Evolutionary conservation across 768 basidiomycete genomes (phyloP), one percentile per base, ranked within the genome.

Genomic region (Boletus speciosus): DNA sequence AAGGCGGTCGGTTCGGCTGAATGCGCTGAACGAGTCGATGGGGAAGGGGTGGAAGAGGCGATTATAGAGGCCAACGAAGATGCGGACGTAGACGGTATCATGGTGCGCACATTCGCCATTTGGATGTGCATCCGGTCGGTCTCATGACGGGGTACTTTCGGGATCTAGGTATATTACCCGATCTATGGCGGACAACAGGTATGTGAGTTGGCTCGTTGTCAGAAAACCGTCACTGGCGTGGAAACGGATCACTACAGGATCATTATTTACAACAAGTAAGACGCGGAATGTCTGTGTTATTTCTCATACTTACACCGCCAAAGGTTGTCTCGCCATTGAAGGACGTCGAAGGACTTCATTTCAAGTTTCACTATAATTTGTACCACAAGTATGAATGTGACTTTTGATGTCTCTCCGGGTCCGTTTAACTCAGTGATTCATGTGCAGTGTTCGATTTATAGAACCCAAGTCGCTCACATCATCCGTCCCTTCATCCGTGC

Each of bases 31-130:
- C 52, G 52, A 15, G 81, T 76, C 0, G 88, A 90, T 42, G 91
- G 91, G 1, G 92, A 94, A 31, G 94, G 91, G 11, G 93, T 94
- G 8, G 97, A 99, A 70, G 91, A 96, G 69, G 95, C 90, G 8
- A 96, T 98, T 61, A 86, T 98, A 32, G 90, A 93, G 64, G 93
- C 95, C 8, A 99, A 99, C 66, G 88, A 89, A 57, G 94, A 98
- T 65, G 74, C 76, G 14, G 77, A 75, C 51, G 83, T 96, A 10
- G 84, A 96, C 71, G 96, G 96, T 9, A 93, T 99, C 66, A 97
- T 98, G 95, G 97, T 95, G 60, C 56, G 82, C 62, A 29, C 15
- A 23, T 52, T 54, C 50, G 31, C 54, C 12, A 59, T 35, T 35
- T 32, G 16, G 12, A 31, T 49, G 4, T n/a, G 21, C 34, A n/a